Base-by-base conservation (phyloP, 352 stramenopile genomes). In the Phytophthora citricola region DNA sequence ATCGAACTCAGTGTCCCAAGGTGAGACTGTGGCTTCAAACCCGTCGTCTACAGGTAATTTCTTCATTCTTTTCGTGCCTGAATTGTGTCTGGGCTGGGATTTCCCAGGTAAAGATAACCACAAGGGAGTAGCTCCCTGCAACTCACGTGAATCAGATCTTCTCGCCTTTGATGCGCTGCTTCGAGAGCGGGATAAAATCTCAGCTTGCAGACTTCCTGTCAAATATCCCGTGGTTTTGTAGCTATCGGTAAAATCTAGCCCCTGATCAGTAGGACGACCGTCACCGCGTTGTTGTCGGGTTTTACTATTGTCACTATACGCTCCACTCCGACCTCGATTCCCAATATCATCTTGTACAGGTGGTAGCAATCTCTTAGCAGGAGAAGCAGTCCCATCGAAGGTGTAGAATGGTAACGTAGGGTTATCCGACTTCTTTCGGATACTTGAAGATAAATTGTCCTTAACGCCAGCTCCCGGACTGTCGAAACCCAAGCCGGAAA, bases 1-100 rank as follows among this genome's bases (percentile, higher is more conserved):
- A 17, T 73, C 60, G 22, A 67, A 70, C 5, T 65, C 46, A 1
- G 62, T 47, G 14, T 78, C 66, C 71, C 71, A 78, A 1, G 71
- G 71, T 9, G 71, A 75, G 4, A 75, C 56, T 1, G 51, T 64
- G 24, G 17, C 32, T 14, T 78, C 66, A 15, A 63, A 50, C 10
- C 63, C 20, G 12, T 71, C 66, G 11, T 77, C 65, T n/a, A 62
- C 54, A 7, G 46, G 17, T 9, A 63, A 5, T 15, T 73, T 51
- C n/a, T 48, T 32, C n/a, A 38, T 36, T 44, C 38, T 49, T 6
- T 43, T 54, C 0, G 27, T 69, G 8, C 9, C 56, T 24, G 24
- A 14, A 27, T 32, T 66, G n/a, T 24, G 53, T 46, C 34, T 29
- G 0, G 50, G 32, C 1, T 34, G 24, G 27, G n/a, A 39, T n/a